Base-by-base conservation (phyloP, 2,329 filamentous ascomycete species). In the Simplicillium aogashimaense region DNA sequence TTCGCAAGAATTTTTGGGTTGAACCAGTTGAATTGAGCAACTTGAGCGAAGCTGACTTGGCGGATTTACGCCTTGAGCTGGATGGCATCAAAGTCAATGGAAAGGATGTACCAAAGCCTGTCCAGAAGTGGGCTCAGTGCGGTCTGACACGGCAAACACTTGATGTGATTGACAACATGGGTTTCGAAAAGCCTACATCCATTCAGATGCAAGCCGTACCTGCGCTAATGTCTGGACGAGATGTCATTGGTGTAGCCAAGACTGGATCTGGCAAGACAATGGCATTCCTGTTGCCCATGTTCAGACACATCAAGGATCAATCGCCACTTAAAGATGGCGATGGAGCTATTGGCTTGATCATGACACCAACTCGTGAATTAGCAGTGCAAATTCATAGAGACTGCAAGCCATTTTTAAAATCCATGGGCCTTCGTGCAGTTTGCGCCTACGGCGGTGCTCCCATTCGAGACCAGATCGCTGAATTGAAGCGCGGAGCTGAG, bases 221-320 rank as follows among this genome's bases (percentile, higher is more conserved):
- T 2, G 82, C 88, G 9, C 86, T 95, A 53, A 95, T 97, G 86
- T 94, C 89, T 20, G 92, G 92, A 9, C 79, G 88, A 50, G 92
- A 98, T 66, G 85, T 95, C 30, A 87, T 98, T 47, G 92, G 89
- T 49, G 88, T 98, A 39, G 92, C 92, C 14, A 97, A 97, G 67
- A 98, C 92, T 18, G 92, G 92, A 5, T 97, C 92, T 18, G 92
- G 92, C 58, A 98, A 98, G 67, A 98, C 92, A 0, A 80, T 97
- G 52, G 92, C 92, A 6, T 98, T 97, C 57, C 66, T 95, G 25
- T 74, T 98, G 35, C 92, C 92, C 30, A 95, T 97, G 87, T 95
- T 98, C 59, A 80, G 92, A 41, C 92, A 98, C 58, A 95, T 97
- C 65, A 92, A 90, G 61, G 92, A 97, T 54, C 92, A 98, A 57